Conservation (phyloP, 2,329 filamentous ascomycete species). For the Septoria linicola region DNA sequence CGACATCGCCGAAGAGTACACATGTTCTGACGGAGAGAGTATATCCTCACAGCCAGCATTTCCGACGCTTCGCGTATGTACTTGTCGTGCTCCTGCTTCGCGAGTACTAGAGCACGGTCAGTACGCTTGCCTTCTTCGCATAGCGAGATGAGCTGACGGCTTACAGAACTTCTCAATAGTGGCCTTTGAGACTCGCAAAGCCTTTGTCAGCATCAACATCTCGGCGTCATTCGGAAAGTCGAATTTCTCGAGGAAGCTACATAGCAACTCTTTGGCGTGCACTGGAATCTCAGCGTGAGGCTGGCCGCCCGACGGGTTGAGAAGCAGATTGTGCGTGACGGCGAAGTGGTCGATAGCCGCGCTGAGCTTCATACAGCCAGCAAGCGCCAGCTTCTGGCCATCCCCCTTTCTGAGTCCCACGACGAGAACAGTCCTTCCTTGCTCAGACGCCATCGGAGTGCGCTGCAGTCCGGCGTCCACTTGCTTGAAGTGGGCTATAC, state of each 20-base stretch:
- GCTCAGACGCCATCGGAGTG: neutral
- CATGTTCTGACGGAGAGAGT: neutral
- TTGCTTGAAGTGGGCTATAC: neutral
- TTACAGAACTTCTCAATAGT: conserved; percentile 23
- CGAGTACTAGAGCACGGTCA: neutral
- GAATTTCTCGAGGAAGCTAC: conserved; percentile 15
- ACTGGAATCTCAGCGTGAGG: neutral
- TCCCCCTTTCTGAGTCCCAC: conserved; percentile 2
- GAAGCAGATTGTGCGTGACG: conserved; percentile 1
- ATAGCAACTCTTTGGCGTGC: conserved; percentile 18
- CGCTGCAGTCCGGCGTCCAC: too few species aligned
- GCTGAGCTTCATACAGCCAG: conserved; percentile 2
- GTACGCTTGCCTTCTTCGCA: conserved; percentile 1
- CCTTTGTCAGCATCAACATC: conserved; percentile 16
- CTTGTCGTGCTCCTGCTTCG: neutral
- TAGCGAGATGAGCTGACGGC: conserved; percentile 6
- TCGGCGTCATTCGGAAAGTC: conserved; percentile 18
- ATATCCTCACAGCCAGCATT: conserved; percentile 1
- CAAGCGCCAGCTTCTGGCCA: conserved; percentile 2
- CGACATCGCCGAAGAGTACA: too few species aligned
- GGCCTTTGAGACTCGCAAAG: conserved; percentile 5
- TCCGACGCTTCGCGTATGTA: neutral
- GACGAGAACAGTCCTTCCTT: conserved; percentile 7
- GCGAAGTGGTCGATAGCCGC: conserved; percentile 15
- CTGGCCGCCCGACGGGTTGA: neutral